Percentiles rank a stretch among this genome's conserved stretches.
These are phyloP conservation scores for Arthrobotrys pseudoclavata DNA, from an alignment of 2,329 filamentous ascomycete genomes.

Conservation along the genomic window DNA sequence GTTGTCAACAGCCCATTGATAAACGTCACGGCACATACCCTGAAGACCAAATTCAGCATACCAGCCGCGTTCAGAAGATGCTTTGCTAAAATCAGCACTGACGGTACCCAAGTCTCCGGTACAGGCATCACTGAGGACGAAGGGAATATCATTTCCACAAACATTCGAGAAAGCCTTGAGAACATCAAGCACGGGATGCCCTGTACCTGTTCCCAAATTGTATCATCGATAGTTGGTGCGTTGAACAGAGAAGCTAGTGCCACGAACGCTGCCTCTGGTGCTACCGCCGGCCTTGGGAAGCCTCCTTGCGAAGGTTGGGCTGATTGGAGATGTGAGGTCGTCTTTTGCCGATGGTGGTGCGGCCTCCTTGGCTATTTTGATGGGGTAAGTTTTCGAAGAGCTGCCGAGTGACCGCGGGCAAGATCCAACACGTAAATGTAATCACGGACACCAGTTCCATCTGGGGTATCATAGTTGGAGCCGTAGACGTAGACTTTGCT, in stretches of 20 bases:
- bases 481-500: constrained; percentile 75
- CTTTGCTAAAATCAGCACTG: constrained; percentile 67
- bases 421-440: constrained; percentile 78
- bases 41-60: constrained; percentile 63
- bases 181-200: constrained; percentile 68
- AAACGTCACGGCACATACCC: constrained; percentile 61
- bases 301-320: constrained; percentile 39
- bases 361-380: neutral
- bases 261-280: constrained; percentile 27
- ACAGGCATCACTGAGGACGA: constrained; percentile 66
- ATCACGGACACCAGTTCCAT: constrained; percentile 77
- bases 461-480: constrained; percentile 75
- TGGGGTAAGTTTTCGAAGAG: constrained; percentile 66
- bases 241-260: constrained; percentile 34
- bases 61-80: constrained; percentile 68
- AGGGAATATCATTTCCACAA: constrained; percentile 66
- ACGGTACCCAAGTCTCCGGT: constrained; percentile 68
- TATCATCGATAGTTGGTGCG: constrained; percentile 66
- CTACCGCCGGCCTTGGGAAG: constrained; percentile 39
- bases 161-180: constrained; percentile 67
- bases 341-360: constrained; percentile 9
- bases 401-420: constrained; percentile 75
- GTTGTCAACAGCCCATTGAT: constrained; percentile 60
- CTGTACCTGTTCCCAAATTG: constrained; percentile 69
- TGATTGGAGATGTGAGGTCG: constrained; percentile 43